phyloP scores from a whole-genome alignment of 768 basidiomycete genomes.

The Scleroderma bovista region DNA sequence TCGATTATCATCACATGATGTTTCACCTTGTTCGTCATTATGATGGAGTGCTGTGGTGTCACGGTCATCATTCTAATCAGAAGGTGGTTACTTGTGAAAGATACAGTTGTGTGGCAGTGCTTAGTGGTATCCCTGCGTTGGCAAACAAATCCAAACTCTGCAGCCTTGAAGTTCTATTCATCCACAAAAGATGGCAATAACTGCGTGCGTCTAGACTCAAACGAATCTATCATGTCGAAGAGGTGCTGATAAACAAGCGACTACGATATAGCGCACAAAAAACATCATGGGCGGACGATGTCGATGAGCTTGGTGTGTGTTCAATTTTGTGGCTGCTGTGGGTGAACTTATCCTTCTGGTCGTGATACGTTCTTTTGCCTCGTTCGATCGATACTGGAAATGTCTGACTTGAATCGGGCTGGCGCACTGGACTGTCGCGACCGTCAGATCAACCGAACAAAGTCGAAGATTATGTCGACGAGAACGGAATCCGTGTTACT shows the following conservation, averaged over 20 bases:
- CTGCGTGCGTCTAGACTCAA: not conserved
- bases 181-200: not conserved
- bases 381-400: not conserved
- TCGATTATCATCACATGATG: no score
- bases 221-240: not conserved
- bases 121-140: no score
- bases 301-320: slow-evolving; percentile 63
- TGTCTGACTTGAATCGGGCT: not conserved
- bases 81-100: no score
- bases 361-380: not conserved
- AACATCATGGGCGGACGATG: slow-evolving; percentile 86
- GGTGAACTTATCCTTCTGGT: no score
- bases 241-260: not conserved
- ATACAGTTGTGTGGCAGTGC: no score
- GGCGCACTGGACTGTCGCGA: not conserved
- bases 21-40: no score
- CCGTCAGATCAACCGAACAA: slow-evolving; percentile 41
- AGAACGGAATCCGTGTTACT: slow-evolving; percentile 83
- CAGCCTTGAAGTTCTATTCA: no score
- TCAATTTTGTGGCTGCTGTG: not conserved
- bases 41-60: no score
- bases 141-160: no score
- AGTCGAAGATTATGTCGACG: slow-evolving; percentile 70
- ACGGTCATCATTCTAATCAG: no score
- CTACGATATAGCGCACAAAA: slow-evolving; percentile 30